Base-by-base conservation (phyloP, 2,329 filamentous ascomycete species). In the Phymatotrichopsis omnivora region DNA sequence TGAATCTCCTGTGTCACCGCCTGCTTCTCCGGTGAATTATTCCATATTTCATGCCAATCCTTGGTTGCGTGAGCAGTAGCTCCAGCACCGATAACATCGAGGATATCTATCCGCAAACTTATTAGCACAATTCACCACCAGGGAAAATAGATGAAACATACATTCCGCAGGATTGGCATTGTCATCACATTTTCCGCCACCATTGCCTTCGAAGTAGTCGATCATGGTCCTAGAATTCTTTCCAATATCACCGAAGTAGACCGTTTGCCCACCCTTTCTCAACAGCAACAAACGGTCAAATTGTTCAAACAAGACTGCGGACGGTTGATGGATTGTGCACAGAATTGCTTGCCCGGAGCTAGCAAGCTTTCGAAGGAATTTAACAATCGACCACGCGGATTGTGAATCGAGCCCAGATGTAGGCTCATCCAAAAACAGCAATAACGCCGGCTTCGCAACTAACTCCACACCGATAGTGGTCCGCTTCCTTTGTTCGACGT, bases 281-380 rank as follows among this genome's bases (percentile, higher is more conserved):
- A 91, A 68, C 67, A 91, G 85, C 24, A 89, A 70, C 6, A 91
- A 73, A 47, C 82, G 75, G 59, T 91, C 84, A 61, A 91, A 95
- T 47, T 85, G 81, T 62, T 94, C 84, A 69, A 95, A 94, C 42
- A 95, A 72, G 73, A 93, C 86, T 25, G 87, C 86, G 11, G 85
- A 93, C n/a, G 89, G 89, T 64, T 96, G 89, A 63, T 96, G 89
- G 51, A 95, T 95, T 0, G 89, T 95, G 67, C 86, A 94, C n/a
- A 95, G 77, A 64, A 95, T 85, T 40, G 89, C 87, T 62, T 93
- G 85, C 12, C 89, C 87, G 52, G 78, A 82, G 63, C 89, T 82
- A 58, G 85, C 85, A 25, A 95, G 72, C 65, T 93, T 94, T 64
- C 93, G 82, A 30, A 96, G 74, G 8, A 95, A 74, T 62, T 85